Evolutionary conservation across 805 yeast genomes (phyloP), one percentile per base, ranked within the genome.

Genomic region (Limtongia smithiae): DNA sequence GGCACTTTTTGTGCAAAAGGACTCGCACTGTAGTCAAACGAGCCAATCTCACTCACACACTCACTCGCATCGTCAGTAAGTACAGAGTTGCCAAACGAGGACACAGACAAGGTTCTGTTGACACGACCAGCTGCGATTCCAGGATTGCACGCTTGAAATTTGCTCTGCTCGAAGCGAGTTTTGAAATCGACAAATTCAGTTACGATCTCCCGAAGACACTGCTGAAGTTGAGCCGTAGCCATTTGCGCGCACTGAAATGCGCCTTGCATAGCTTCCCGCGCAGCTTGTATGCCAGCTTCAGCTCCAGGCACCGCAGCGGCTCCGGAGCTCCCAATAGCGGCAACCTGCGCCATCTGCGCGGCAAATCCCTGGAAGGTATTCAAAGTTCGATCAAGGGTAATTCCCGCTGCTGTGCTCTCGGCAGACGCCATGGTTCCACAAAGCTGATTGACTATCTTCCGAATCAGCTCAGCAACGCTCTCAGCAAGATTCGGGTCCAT

Each of bases 401-500:
- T 50, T 2, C n/a, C 12, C 6, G 45, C 11, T 28, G 46, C n/a
- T 25, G 11, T 21, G 9, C 42, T 27, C 18, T 48, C 48, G 3
- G 40, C 41, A 8, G 35, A 32, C 18, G 34, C 24, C 5, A 50
- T 22, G 24, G 41, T 44, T 18, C 28, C 41, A 27, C 42, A 37
- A 9, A 50, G 22, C 31, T 50, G 46, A 25, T 24, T 44, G 6
- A 46, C 48, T n/a, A 50, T 46, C 27, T 21, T 37, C 27, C 46
- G 54, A 3, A 50, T 50, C 8, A 50, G 44, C 15, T 44, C 48
- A 15, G 54, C 54, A 5, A 50, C 51, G 24, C 36, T 37, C 24
- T 50, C 51, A 14, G 54, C 40, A 22, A 50, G 27, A 21, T 32
- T 50, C 11, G 54, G 47, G 15, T 50, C 54, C 44, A 46, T 36